Evolutionary conservation across 805 yeast genomes (phyloP), one percentile per base, ranked within the genome.

Genomic region (Starmerella vaccinii): DNA sequence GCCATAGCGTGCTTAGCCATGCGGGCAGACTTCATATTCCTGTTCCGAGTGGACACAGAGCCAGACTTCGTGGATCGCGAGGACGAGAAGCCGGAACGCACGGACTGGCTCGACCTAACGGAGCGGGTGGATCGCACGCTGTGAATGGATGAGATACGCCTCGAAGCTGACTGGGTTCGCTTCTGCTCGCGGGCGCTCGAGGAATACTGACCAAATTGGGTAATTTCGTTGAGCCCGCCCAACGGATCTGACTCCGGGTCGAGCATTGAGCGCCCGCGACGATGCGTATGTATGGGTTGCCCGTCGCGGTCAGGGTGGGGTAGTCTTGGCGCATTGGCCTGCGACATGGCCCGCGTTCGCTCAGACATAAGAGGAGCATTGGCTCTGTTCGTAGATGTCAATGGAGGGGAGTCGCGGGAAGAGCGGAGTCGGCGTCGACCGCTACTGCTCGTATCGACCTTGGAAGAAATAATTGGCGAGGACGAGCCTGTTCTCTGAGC

Each of bases 1-100:
- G 49, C 38, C 21, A 53, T 53, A 3, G 53, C 59, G 9, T 44
- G 48, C 42, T 55, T 55, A 2, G 56, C 56, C 13, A 51, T 51
- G 19, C 51, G 52, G 13, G 57, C 50, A 5, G 58, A 54, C 50
- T 53, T 55, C 6, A 30, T 5, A 29, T 19, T 43, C n/a, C 34
- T 22, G 23, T 24, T 23, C 9, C 41, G 41, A 2, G 32, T 7
- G 23, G 22, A 12, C 5, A 22, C 1, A 21, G 34, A 16, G 18
- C 40, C 48, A 1, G 42, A 32, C 9, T 16, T 42, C 8, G 19
- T 44, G 2, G 46, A 43, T 19, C 46, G 46, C 33, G 38, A 8
- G 8, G 46, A 43, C 24, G 34, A 38, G 13, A 24, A 15, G 47
- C 16, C 18, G 42, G 51, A 23, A 16, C 15, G 10, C 50, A 45